A percentile compares a stretch with the other conserved stretches of the same genome.
Evolutionary conservation across 345 rosid species (phyloP).

Genomic region (Mangifera indica): DNA sequence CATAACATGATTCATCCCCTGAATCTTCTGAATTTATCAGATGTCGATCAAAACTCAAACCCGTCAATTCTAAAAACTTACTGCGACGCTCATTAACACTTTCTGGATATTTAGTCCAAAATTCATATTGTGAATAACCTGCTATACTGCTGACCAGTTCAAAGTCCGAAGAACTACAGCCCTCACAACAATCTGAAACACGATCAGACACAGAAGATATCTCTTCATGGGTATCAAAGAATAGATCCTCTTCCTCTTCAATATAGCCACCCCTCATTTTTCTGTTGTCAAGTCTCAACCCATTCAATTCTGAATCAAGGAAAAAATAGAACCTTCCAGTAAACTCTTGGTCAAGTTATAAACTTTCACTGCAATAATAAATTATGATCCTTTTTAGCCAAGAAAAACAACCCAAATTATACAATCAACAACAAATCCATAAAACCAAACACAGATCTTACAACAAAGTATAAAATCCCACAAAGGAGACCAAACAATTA

Average conservation of each 20-base stretch:
- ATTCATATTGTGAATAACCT: conserved; percentile 31
- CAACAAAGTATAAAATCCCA: conserved; percentile 9
- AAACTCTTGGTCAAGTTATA: not conserved
- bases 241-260: conserved; percentile 45
- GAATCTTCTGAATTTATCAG: conserved; percentile 23
- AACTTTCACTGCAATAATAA: conserved; percentile 8
- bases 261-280: conserved; percentile 34
- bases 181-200: conserved; percentile 39
- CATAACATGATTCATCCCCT: conserved; percentile 19
- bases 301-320: conserved; percentile 35
- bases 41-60: conserved; percentile 31
- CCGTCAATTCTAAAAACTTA: conserved; percentile 39
- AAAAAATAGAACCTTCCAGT: not conserved
- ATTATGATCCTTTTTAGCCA: not conserved
- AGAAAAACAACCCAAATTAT: not conserved
- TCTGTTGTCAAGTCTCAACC: conserved; percentile 8
- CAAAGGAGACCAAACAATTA: not conserved
- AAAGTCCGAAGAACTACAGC: conserved; percentile 25
- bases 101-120: conserved; percentile 53
- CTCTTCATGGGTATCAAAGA: conserved; percentile 65
- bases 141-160: conserved; percentile 18
- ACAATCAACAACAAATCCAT: conserved; percentile 7
- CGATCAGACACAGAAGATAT: conserved; percentile 49
- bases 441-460: conserved; percentile 20
- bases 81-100: conserved; percentile 58